A percentile compares a stretch with the other conserved stretches of the same genome.
phyloP scores from a whole-genome alignment of 305 asterid species.

The Solanum hybrid region DNA sequence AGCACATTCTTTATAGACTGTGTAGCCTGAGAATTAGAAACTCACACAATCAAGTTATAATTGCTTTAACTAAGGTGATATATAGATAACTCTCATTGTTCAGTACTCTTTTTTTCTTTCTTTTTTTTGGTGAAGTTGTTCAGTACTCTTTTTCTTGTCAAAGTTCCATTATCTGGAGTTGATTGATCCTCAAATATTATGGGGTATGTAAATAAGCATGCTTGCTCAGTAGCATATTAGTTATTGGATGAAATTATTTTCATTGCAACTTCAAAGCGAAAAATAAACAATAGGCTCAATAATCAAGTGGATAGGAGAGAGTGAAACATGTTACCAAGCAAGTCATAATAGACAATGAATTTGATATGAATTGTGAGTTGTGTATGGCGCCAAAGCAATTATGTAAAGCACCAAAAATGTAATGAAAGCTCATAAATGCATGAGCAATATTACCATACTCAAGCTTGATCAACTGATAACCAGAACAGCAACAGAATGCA shows the following conservation, averaged over 20 bases:
- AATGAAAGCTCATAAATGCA: background rate
- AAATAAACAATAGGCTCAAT: background rate
- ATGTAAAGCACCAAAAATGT: background rate
- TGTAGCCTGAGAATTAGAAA: background rate
- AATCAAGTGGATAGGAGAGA: background rate
- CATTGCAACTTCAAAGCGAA: background rate
- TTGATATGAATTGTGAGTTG: background rate
- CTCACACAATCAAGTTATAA: background rate
- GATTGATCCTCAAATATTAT: background rate
- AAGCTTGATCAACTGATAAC: background rate
- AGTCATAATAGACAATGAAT: background rate
- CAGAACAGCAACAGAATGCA: background rate
- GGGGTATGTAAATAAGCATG: background rate
- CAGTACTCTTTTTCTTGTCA: background rate
- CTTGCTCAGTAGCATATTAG: background rate
- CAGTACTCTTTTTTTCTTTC: background rate
- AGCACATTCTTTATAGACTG: background rate
- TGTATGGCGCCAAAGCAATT: background rate
- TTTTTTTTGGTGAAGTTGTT: background rate
- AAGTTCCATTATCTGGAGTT: background rate
- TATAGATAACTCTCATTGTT: background rate
- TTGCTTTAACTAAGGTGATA: background rate
- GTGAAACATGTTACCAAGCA: background rate
- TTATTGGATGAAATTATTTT: background rate
- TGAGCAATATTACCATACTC: background rate